phyloP scores from a whole-genome alignment of 495 filamentous ascomycete species.

The Trichoderma asperelloides region DNA sequence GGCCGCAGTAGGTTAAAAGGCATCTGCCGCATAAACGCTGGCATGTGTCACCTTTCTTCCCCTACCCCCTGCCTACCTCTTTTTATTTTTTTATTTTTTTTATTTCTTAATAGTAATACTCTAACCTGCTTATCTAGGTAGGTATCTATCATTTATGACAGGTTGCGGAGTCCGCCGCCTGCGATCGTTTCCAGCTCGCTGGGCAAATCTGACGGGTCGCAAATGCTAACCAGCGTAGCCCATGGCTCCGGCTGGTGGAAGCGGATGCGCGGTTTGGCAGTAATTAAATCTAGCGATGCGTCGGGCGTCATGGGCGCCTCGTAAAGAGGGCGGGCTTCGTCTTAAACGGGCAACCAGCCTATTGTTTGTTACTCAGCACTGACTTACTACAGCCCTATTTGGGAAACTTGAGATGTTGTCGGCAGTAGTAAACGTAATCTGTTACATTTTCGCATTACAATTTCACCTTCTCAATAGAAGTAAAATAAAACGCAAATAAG shows the following conservation, averaged over 20 bases:
- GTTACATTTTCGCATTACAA: too few species aligned
- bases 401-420: too few species aligned
- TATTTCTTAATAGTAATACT: not conserved
- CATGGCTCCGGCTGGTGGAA: not conserved
- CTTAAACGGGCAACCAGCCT: not conserved
- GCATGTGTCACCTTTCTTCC: too few species aligned
- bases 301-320: not conserved
- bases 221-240: not conserved
- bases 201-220: not conserved
- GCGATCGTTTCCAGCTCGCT: not conserved
- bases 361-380: not conserved
- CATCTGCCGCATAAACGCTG: too few species aligned
- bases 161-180: not conserved
- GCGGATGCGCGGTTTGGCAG: not conserved
- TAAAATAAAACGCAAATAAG: too few species aligned
- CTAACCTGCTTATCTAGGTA: not conserved
- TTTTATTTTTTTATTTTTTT: too few species aligned
- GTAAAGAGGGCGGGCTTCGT: not conserved
- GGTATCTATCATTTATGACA: conserved; percentile 1
- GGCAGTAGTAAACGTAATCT: too few species aligned
- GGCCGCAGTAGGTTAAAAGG: too few species aligned
- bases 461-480: too few species aligned
- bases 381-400: too few species aligned
- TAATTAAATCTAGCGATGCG: not conserved
- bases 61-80: too few species aligned